Percentiles rank a stretch among this genome's conserved stretches.
phyloP scores from a whole-genome alignment of 2,329 filamentous ascomycete species.

The Fonsecaea multimorphosa region DNA sequence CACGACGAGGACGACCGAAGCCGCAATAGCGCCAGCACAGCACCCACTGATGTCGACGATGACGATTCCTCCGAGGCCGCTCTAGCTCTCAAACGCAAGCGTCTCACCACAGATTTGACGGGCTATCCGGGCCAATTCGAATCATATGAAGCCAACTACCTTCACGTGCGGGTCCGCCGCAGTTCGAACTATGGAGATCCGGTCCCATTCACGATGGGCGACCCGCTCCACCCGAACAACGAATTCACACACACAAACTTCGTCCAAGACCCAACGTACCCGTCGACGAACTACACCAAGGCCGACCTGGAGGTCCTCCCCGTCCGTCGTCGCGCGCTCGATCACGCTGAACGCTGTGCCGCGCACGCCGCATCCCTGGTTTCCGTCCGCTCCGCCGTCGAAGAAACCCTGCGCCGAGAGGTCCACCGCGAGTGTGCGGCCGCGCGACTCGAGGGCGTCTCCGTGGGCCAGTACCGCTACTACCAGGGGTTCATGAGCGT shows the following conservation, averaged over 20 bases:
- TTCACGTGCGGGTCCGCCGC: constrained; percentile 14
- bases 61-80: not conserved
- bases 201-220: constrained; percentile 18
- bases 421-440: constrained; percentile 34
- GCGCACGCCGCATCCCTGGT: constrained; percentile 9
- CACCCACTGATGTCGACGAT: constrained; percentile 6
- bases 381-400: constrained; percentile 15
- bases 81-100: constrained; percentile 14
- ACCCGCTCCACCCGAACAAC: constrained; percentile 31
- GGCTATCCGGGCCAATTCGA: constrained; percentile 33
- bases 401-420: constrained; percentile 33
- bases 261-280: constrained; percentile 25
- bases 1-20: not conserved
- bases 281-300: constrained; percentile 23
- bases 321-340: constrained; percentile 19
- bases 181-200: not conserved
- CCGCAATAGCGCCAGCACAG: constrained; percentile 10
- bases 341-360: constrained; percentile 19
- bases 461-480: constrained; percentile 37
- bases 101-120: constrained; percentile 9
- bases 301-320: constrained; percentile 22
- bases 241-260: constrained; percentile 33
- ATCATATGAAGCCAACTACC: constrained; percentile 27
- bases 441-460: constrained; percentile 36
- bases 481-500: constrained; percentile 37